A percentile compares a stretch with the other conserved stretches of the same genome.
phyloP scores from a whole-genome alignment of 768 basidiomycete genomes.

The Tricholoma matsutake region DNA sequence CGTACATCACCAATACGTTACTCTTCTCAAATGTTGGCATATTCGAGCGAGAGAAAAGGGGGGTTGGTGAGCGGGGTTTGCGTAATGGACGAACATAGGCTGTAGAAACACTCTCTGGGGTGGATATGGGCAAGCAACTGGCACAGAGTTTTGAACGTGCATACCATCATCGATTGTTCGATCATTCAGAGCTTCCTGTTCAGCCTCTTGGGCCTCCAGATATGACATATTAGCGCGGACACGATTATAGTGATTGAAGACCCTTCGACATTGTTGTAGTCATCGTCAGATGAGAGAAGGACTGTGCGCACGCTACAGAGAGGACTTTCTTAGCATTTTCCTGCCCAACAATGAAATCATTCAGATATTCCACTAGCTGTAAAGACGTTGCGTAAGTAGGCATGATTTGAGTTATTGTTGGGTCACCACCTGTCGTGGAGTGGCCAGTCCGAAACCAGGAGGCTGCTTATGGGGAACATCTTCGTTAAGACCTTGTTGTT shows the following conservation, averaged over 20 bases:
- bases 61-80: constrained; percentile 29
- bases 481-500: constrained; percentile 33
- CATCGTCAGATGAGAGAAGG: background rate
- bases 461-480: constrained; percentile 33
- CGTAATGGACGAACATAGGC: constrained; percentile 65
- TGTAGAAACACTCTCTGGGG: constrained; percentile 38
- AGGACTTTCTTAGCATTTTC: constrained; percentile 90
- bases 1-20: constrained; percentile 89
- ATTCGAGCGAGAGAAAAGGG: constrained; percentile 41
- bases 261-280: constrained; percentile 42
- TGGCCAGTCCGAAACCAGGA: constrained; percentile 53
- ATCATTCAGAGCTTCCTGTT: constrained; percentile 11
- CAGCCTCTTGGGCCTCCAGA: constrained; percentile 35
- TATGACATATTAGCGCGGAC: constrained; percentile 67
- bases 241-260: constrained; percentile 94
- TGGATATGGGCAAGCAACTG: background rate
- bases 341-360: constrained; percentile 90
- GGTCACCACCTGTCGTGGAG: constrained; percentile 46
- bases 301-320: constrained; percentile 78
- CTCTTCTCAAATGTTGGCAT: constrained; percentile 85
- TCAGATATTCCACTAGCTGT: constrained; percentile 81
- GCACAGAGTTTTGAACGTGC: background rate
- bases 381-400: constrained; percentile 11
- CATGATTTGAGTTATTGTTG: background rate
- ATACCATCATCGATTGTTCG: constrained; percentile 15